Conservation (phyloP, 2,329 filamentous ascomycete genomes). For the Cryphonectria parasitica region DNA sequence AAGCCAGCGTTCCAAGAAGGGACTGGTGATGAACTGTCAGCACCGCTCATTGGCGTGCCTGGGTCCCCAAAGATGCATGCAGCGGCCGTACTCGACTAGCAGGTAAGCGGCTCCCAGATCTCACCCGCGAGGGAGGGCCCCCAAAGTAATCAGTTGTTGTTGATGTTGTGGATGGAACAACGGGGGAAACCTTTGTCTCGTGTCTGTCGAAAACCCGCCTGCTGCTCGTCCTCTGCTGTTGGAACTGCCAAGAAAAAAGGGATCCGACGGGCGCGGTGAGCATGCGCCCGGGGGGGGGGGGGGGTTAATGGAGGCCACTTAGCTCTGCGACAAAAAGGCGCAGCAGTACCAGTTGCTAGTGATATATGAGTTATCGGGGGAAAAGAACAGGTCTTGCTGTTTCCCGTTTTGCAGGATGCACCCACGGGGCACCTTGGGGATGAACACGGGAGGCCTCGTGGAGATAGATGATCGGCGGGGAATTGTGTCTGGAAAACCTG, state of each 20-base stretch:
- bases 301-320: neutral
- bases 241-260: neutral
- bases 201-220: neutral
- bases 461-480: neutral
- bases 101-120: neutral
- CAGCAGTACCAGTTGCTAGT: neutral
- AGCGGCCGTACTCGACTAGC: neutral
- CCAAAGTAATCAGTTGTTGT: neutral
- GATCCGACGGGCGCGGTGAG: constrained; percentile 1
- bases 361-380: neutral
- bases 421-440: neutral
- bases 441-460: neutral
- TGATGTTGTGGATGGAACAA: neutral
- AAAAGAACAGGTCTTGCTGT: neutral
- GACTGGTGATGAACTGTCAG: constrained; percentile 13
- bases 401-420: too few relatives aligned
- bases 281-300: too few relatives aligned
- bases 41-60: constrained; percentile 14
- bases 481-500: neutral
- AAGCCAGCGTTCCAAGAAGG: constrained; percentile 14
- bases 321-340: neutral
- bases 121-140: neutral
- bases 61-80: neutral
- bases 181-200: neutral
- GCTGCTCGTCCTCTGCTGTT: neutral